These are phyloP conservation scores for Bertia moriformis DNA, from an alignment of 2,329 filamentous ascomycete species.

Conservation along the genomic window DNA sequence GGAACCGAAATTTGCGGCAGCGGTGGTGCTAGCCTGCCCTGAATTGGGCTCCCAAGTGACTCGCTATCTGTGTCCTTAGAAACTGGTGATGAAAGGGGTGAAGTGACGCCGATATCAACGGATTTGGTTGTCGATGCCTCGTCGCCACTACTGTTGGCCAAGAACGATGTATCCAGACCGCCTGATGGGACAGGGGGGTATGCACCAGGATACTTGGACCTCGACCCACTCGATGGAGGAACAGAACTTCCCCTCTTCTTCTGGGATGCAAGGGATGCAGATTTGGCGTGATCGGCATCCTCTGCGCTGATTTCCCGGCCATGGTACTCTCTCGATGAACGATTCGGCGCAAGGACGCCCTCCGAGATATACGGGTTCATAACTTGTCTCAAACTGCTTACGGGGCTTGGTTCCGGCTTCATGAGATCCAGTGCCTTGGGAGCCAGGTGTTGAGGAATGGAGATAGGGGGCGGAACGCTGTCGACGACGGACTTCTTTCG, in stretches of 20 bases:
- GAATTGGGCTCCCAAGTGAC: too few species aligned
- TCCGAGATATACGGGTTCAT: neutral
- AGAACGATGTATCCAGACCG: neutral
- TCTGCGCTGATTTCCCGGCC: too few species aligned
- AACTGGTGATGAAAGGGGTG: too few species aligned
- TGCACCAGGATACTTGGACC: too few species aligned
- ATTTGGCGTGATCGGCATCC: too few species aligned
- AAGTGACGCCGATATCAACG: neutral
- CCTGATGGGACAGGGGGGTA: neutral
- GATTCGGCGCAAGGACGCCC: neutral
- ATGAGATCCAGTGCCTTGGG: neutral
- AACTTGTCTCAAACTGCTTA: neutral
- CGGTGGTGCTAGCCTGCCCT: too few species aligned
- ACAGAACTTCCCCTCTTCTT: too few species aligned
- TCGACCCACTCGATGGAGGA: too few species aligned
- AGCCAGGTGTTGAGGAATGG: neutral
- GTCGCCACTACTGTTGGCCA: neutral
- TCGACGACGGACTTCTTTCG: constrained; percentile 50
- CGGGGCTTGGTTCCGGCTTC: neutral
- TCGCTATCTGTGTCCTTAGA: too few species aligned
- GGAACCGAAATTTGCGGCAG: too few species aligned
- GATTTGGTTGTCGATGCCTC: neutral
- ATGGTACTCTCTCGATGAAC: too few species aligned
- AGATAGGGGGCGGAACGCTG: constrained; percentile 18
- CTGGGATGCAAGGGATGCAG: too few species aligned